These are phyloP conservation scores for Kodamaea sagamina DNA, from an alignment of 805 yeast species.

Conservation along the genomic window DNA sequence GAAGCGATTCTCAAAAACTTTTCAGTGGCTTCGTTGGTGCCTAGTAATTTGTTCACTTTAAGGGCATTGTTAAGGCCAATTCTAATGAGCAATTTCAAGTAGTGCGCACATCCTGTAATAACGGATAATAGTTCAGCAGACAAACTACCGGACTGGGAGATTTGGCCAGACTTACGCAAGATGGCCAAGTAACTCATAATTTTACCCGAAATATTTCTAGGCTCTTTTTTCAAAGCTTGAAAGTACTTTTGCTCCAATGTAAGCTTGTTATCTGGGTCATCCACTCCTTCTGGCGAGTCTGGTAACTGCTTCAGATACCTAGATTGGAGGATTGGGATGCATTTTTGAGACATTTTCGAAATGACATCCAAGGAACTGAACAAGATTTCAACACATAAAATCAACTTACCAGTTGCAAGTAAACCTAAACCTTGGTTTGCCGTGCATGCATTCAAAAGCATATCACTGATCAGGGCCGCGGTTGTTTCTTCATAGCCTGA, in stretches of 20 bases:
- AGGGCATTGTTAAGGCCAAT: slow-evolving; percentile 78
- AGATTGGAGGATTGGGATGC: slow-evolving; percentile 12
- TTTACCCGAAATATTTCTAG: slow-evolving; percentile 85
- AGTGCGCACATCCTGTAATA: slow-evolving; percentile 91
- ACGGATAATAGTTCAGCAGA: slow-evolving; percentile 74
- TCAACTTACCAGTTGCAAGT: slow-evolving; percentile 66
- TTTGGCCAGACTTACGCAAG: slow-evolving; percentile 58
- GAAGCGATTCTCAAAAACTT: slow-evolving; percentile 55
- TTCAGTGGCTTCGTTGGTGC: slow-evolving; percentile 62
- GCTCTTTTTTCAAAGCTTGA: slow-evolving; percentile 56
- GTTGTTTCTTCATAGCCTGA: slow-evolving; percentile 89
- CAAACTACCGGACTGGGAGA: slow-evolving; percentile 42
- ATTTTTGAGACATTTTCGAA: slow-evolving; percentile 9
- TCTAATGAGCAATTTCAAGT: slow-evolving; percentile 79
- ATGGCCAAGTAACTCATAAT: slow-evolving; percentile 86
- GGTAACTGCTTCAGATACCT: slow-evolving; percentile 9
- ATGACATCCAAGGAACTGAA: slow-evolving; percentile 68
- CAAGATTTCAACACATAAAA: slow-evolving; percentile 70
- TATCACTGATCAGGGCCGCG: slow-evolving; percentile 86
- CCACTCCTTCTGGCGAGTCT: slow-evolving; percentile 14
- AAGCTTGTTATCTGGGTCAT: slow-evolving; percentile 17
- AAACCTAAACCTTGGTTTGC: slow-evolving; percentile 71
- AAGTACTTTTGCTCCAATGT: slow-evolving; percentile 29
- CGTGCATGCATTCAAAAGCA: slow-evolving; percentile 81
- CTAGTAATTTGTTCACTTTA: slow-evolving; percentile 58